A percentile compares a stretch with the other conserved stretches of the same genome.
These are phyloP conservation scores for Aphanocladium album DNA, from an alignment of 2,329 filamentous ascomycete genomes.

Conservation along the genomic window DNA sequence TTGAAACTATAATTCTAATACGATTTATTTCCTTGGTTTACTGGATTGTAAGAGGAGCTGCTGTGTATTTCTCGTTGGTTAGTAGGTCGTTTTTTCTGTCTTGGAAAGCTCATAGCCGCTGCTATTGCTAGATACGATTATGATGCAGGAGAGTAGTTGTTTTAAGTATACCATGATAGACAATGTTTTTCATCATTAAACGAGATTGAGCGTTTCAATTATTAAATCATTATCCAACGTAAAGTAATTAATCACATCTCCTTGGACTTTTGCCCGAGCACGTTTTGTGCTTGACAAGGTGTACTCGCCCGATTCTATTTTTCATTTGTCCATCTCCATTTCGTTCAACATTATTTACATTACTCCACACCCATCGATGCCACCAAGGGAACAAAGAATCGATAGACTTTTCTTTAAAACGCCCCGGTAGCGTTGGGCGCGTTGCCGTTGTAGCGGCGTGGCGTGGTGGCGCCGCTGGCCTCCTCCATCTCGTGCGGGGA, in stretches of 20 bases:
- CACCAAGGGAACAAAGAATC: too few species aligned
- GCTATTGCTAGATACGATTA: neutral
- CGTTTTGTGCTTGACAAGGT: too few species aligned
- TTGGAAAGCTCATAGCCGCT: neutral
- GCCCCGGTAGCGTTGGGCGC: neutral
- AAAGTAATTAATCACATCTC: neutral
- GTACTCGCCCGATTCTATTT: neutral
- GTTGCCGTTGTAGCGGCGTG: neutral
- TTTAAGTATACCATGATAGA: neutral
- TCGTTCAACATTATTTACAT: neutral
- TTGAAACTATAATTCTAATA: neutral
- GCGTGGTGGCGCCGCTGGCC: conserved; percentile 1
- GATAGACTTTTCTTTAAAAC: neutral
- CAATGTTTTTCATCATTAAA: too few species aligned
- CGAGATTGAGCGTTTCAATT: too few species aligned
- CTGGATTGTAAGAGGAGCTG: neutral
- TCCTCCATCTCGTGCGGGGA: conserved; percentile 20
- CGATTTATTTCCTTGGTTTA: neutral
- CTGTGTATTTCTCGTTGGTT: neutral
- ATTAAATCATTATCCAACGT: too few species aligned
- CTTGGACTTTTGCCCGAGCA: too few species aligned
- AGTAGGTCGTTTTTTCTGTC: neutral
- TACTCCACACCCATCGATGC: neutral
- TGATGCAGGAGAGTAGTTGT: neutral
- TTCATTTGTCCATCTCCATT: too few species aligned